These are phyloP conservation scores for Ganoderma boninense DNA, from an alignment of 1,284 basidiomycete genomes.

Conservation along the genomic window DNA sequence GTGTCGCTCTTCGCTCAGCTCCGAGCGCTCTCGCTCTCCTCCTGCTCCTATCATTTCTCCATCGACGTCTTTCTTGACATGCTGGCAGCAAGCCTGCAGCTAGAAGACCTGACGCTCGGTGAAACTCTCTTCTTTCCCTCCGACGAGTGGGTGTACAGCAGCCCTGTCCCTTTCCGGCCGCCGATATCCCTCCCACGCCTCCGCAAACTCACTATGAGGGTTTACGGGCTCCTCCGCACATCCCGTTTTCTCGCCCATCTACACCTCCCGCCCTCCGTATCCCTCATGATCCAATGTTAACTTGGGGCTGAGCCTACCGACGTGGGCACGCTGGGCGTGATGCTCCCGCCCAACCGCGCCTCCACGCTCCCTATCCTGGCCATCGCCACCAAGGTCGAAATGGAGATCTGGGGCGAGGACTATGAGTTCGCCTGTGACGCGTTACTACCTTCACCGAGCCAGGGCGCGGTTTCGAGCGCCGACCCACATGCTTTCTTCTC, in stretches of 20 bases:
- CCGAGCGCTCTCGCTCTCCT: neutral
- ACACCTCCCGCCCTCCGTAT: neutral
- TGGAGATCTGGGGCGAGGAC: neutral
- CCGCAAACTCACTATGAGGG: neutral
- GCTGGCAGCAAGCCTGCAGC: neutral
- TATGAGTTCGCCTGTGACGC: neutral
- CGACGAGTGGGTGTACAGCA: neutral
- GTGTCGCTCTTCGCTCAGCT: neutral
- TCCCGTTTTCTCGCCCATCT: neutral
- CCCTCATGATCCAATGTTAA: neutral
- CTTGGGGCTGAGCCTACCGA: neutral
- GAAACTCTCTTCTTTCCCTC: neutral
- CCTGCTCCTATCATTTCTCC: neutral
- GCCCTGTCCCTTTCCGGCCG: neutral
- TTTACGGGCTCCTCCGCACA: neutral
- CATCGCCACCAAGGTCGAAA: neutral
- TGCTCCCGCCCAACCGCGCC: conserved; percentile 5
- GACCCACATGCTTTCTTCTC: neutral
- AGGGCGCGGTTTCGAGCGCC: neutral
- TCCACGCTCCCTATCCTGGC: neutral
- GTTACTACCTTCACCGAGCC: neutral
- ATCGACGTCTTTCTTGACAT: neutral
- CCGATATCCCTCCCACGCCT: neutral
- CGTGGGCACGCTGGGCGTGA: neutral
- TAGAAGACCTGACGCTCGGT: neutral